Percentiles rank a stretch among this genome's conserved stretches.
Conservation (phyloP, 2,329 filamentous ascomycete genomes). For the Catunica adiposa region DNA sequence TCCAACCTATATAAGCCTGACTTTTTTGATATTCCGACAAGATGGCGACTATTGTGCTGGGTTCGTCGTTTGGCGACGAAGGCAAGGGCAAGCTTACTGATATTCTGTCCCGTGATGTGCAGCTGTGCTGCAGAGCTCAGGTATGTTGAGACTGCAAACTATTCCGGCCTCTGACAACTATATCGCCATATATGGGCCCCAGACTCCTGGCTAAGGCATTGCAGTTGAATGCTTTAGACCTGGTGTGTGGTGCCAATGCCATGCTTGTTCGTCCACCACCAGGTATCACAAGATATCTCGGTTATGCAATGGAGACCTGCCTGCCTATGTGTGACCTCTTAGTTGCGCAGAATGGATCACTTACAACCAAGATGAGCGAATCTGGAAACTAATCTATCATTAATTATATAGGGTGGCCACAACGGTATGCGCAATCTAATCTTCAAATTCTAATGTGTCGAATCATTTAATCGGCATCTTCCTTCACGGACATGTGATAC, state of each 20-base stretch:
- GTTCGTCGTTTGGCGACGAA: constrained; percentile 15
- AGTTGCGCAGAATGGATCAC: not conserved
- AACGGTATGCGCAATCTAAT: constrained; percentile 10
- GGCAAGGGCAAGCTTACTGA: constrained; percentile 15
- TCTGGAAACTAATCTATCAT: not conserved
- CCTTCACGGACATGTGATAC: not conserved
- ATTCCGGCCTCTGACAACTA: not conserved
- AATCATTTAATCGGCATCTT: too few relatives aligned
- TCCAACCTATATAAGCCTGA: constrained; percentile 12
- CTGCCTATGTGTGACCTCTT: not conserved
- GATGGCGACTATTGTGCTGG: constrained; percentile 15
- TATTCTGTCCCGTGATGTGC: constrained; percentile 14
- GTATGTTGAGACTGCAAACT: constrained; percentile 3
- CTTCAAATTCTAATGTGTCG: not conserved
- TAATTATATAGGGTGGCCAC: constrained; percentile 12
- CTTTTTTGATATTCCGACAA: constrained; percentile 13
- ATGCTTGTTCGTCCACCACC: not conserved
- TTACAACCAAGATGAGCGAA: not conserved
- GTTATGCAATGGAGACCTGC: not conserved
- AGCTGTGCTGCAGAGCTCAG: constrained; percentile 15
- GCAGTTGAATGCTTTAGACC: too few relatives aligned
- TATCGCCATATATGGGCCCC: too few relatives aligned
- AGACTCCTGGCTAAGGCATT: too few relatives aligned
- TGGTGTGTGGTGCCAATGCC: not conserved
- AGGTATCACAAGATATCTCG: not conserved